Base-by-base conservation (phyloP, 2,329 filamentous ascomycete genomes). In the Gliomastix tumulicola region DNA sequence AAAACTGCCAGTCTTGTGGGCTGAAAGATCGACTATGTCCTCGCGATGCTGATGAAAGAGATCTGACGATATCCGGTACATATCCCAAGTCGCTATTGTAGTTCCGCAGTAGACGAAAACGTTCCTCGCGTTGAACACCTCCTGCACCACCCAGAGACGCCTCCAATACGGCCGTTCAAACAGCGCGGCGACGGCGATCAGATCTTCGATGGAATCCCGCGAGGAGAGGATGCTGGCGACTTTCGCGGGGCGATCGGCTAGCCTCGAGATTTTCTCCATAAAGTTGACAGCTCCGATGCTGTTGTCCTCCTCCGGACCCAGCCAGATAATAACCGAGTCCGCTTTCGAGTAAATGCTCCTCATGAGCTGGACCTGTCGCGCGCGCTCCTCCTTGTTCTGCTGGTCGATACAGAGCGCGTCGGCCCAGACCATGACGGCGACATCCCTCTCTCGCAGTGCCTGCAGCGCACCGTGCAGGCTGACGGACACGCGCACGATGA, bases 111-210 rank as follows among this genome's bases (percentile, higher is more conserved):
- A 34, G n/a, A 34, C 21, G 20, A 16, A 11, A n/a, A 25, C 16
- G 10, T 7, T 12, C 20, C 15, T 12, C 13, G 32, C 32, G 8
- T 20, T 17, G 20, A 34, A 12, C 9, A 34, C 15, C 21, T 34
- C 32, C 21, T 34, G 32, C 32, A 20, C 17, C 16, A 34, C 21
- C 32, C 32, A 34, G 7, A 34, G 32, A 5, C 32, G 21, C 6
- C 22, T n/a, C 32, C 32, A 34, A 20, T 23, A 34, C 13, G 20
- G 12, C 4, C 25, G n/a, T 16, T 28, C 25, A 28, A 28, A 28
- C 13, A 28, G 25, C 25, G n/a, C 17, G 25, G 17, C 25, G 7
- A 28, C 13, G n/a, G 25, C 25, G 11, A 16, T 28, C 7, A 28
- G 17, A 9, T 28, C 13, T 13, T 13, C 11, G 17, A 16, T 28